phyloP scores from a whole-genome alignment of 2,329 filamentous ascomycete species.

The Aspergillus pseudoviridinutans region DNA sequence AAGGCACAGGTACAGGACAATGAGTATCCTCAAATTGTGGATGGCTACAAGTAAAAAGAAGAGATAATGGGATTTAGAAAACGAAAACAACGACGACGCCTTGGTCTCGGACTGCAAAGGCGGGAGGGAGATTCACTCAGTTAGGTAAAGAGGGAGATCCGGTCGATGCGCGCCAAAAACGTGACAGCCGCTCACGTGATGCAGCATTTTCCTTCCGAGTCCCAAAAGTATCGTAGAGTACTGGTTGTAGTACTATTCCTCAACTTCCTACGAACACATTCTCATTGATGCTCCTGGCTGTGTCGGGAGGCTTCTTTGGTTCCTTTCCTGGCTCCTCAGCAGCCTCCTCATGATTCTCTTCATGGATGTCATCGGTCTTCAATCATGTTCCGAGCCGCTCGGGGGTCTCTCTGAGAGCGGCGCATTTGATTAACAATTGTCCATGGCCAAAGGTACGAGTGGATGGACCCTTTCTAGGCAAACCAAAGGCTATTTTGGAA shows the following conservation, averaged over 20 bases:
- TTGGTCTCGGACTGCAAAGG: slow-evolving; percentile 9
- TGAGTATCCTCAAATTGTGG: not conserved
- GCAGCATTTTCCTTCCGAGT: slow-evolving; percentile 17
- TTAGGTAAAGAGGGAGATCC: slow-evolving; percentile 18
- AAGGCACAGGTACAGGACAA: not conserved
- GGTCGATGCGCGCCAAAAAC: slow-evolving; percentile 27
- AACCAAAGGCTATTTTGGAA: not conserved
- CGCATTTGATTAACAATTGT: slow-evolving; percentile 24
- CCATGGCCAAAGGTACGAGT: slow-evolving; percentile 23
- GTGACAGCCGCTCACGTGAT: slow-evolving; percentile 35
- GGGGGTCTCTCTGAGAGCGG: slow-evolving; percentile 34
- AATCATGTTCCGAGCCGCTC: slow-evolving; percentile 36
- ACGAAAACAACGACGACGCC: slow-evolving; percentile 4
- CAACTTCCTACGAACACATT: slow-evolving; percentile 5
- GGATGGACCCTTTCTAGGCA: not conserved
- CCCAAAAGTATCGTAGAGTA: slow-evolving; percentile 5
- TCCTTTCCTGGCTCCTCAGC: slow-evolving; percentile 10
- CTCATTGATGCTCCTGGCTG: not conserved
- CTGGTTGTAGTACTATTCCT: not conserved
- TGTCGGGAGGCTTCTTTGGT: not conserved
- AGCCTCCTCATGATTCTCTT: slow-evolving; percentile 26
- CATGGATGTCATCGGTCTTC: slow-evolving; percentile 42
- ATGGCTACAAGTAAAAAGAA: not conserved
- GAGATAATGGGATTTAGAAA: not conserved
- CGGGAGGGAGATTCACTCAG: slow-evolving; percentile 13